Base-by-base conservation (phyloP, 306 rosid species). In the Pachyrhizus erosus region DNA sequence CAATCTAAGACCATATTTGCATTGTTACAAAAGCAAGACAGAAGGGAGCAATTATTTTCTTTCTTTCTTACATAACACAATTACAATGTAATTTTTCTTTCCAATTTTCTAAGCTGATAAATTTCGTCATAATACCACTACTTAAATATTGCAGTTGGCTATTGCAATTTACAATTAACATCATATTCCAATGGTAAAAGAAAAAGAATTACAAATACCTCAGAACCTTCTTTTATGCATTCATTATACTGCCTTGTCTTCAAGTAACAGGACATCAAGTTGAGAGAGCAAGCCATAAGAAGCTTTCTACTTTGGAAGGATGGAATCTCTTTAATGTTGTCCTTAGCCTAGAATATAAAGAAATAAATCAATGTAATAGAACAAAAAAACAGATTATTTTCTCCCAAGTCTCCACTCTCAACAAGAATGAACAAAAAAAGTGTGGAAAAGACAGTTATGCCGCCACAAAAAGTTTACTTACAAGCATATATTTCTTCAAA, bases 201-300 rank as follows among this genome's bases (percentile, higher is more conserved):
- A 72, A 48, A 42, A 75, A 34, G 61, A 54, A 69, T 64, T 77
- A 72, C 13, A 57, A 45, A 55, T 89, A 96, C 99, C 98, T 96
- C 99, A 45, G 92, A 92, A 75, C 99, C 99, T 88, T 96, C 97
- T 61, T 82, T 81, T 81, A 93, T 55, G 82, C 99, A 96, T 68
- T 96, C 97, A 48, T 88, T 87, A 76, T 90, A 93, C 86, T 92
- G 92, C 74, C 45, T 83, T 78, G 94, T 93, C 89, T 93, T 96
- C 89, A 96, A 86, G 92, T 92, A 93, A 84, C 99, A 96, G 72
- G 98, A 91, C 98, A 93, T 96, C 92, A 88, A 87, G 87, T 96
- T 96, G 78, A 93, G 99, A 2, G 99, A 93, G 88, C 98, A 91
- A 10, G 99, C 99, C 92, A 87, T 72, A 85, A 80, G 84, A 82